A percentile compares a stretch with the other conserved stretches of the same genome.
Conservation (phyloP, 257 asterid genomes). For the Solanum pinnatisectum region DNA sequence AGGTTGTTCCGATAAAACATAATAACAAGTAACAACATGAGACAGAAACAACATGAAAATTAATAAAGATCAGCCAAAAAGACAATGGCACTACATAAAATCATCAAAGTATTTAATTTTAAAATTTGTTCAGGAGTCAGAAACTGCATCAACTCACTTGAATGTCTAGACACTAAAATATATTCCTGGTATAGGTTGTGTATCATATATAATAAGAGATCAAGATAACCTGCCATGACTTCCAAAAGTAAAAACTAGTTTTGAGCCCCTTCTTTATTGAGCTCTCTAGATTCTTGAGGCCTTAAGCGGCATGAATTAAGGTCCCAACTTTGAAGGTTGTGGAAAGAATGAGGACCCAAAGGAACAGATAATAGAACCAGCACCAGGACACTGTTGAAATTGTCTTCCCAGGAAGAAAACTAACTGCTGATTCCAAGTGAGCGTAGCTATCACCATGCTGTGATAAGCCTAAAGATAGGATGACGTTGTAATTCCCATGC, state of each 20-base stretch:
- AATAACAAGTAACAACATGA: background rate
- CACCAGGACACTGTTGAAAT: slow-evolving; percentile 22
- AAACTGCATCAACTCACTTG: background rate
- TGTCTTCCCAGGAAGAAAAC: slow-evolving; percentile 47
- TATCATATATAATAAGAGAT: background rate
- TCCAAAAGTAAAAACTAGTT: background rate
- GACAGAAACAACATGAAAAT: background rate
- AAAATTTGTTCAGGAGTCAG: background rate
- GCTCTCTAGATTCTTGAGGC: background rate
- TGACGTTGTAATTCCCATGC: slow-evolving; percentile 41
- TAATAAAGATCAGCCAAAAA: too few species aligned
- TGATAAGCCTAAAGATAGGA: slow-evolving; percentile 57
- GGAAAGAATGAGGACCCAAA: slow-evolving; percentile 51
- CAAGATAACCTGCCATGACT: background rate
- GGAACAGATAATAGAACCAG: slow-evolving; percentile 44
- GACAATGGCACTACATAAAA: background rate
- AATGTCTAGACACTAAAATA: background rate
- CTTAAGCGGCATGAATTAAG: slow-evolving; percentile 35
- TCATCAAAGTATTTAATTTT: background rate
- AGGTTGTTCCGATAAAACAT: background rate
- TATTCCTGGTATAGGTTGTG: background rate
- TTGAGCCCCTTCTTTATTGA: background rate
- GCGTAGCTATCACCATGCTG: slow-evolving; percentile 37
- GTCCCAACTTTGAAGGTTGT: slow-evolving; percentile 54
- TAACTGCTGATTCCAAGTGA: slow-evolving; percentile 42